Percentiles rank a stretch among this genome's conserved stretches.
phyloP scores from a whole-genome alignment of 768 basidiomycete species.

The Clitopilus hobsonii region DNA sequence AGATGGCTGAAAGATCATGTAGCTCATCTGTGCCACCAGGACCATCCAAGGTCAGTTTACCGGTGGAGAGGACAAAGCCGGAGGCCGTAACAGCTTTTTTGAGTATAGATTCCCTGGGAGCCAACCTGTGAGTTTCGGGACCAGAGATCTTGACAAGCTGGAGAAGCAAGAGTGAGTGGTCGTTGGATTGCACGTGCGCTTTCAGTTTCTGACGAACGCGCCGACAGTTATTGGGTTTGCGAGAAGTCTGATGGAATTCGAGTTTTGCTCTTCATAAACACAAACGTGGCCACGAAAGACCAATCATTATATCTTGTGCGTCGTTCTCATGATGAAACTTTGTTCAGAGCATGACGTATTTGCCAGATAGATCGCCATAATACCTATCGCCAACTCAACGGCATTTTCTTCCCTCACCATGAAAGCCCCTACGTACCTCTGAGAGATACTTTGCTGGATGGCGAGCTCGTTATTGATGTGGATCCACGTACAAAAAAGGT shows the following conservation, averaged over 20 bases:
- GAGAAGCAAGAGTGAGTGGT: conserved; percentile 75
- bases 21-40: conserved; percentile 59
- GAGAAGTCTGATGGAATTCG: conserved; percentile 97
- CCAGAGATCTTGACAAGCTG: conserved; percentile 64
- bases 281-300: conserved; percentile 43
- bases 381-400: conserved; percentile 65
- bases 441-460: conserved; percentile 82
- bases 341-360: background rate
- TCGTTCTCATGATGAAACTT: conserved; percentile 6
- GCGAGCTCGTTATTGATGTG: conserved; percentile 88
- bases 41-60: conserved; percentile 55
- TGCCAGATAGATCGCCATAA: conserved; percentile 93
- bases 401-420: conserved; percentile 88
- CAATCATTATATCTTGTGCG: conserved; percentile 77
- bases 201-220: conserved; percentile 4
- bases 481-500: conserved; percentile 74
- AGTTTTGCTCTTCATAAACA: conserved; percentile 77
- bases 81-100: conserved; percentile 4
- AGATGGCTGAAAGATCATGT: conserved; percentile 62
- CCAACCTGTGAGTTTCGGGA: conserved; percentile 89
- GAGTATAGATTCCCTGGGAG: conserved; percentile 82
- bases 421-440: conserved; percentile 66
- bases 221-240: conserved; percentile 91
- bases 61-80: background rate
- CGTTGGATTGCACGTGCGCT: background rate